phyloP scores from a whole-genome alignment of 2,329 filamentous ascomycete species.

The Aspergillus luchuensis region DNA sequence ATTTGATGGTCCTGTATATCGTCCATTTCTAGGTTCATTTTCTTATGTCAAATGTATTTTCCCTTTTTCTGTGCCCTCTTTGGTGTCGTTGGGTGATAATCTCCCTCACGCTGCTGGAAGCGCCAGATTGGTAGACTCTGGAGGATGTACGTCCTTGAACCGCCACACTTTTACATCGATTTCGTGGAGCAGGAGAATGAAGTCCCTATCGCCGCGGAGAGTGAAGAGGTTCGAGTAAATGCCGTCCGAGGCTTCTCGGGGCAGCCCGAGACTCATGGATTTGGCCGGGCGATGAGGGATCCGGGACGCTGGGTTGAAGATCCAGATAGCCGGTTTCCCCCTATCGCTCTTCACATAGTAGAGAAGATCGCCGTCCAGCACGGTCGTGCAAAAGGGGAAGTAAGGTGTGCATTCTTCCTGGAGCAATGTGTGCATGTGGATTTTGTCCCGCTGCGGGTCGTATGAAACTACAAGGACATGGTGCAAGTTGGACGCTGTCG shows the following conservation, averaged over 20 bases:
- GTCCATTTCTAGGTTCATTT: conserved; percentile 19
- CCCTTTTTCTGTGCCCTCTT: background rate
- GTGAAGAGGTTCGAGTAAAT: conserved; percentile 6
- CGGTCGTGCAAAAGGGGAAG: conserved; percentile 12
- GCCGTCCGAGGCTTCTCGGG: conserved; percentile 13
- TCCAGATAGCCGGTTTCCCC: conserved; percentile 23
- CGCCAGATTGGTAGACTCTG: background rate
- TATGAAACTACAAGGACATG: conserved; percentile 15
- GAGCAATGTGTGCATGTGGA: conserved; percentile 17
- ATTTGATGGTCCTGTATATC: conserved; percentile 28
- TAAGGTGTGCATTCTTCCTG: conserved; percentile 5
- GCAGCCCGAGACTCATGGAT: conserved; percentile 15
- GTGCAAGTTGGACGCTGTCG: background rate
- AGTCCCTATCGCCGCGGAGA: conserved; percentile 23
- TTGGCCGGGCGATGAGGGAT: conserved; percentile 15
- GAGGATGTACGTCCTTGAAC: conserved; percentile 20
- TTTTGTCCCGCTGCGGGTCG: conserved; percentile 10
- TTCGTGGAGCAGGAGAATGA: conserved; percentile 20
- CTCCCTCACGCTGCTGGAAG: background rate
- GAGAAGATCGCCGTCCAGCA: conserved; percentile 17
- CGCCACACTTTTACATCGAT: conserved; percentile 26
- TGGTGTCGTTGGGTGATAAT: conserved; percentile 8
- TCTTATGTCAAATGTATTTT: conserved; percentile 16
- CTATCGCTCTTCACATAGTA: conserved; percentile 23
- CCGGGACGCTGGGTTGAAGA: conserved; percentile 18